A percentile compares a stretch with the other conserved stretches of the same genome.
phyloP scores from a whole-genome alignment of 2,329 filamentous ascomycete genomes.

The Colletotrichum abscissum region DNA sequence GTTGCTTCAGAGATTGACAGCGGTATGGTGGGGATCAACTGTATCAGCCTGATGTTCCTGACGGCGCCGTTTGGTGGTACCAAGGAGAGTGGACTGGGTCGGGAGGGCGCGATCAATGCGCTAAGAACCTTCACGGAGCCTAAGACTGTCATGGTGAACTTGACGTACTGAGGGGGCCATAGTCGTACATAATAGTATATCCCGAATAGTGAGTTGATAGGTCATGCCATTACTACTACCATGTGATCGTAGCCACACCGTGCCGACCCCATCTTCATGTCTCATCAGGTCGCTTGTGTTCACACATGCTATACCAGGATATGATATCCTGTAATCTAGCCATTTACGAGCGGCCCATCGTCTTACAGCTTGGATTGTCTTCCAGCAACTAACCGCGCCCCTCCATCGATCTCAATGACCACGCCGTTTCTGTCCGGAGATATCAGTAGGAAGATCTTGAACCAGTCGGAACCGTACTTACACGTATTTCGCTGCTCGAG shows the following conservation, averaged over 20 bases:
- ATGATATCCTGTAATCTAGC: not conserved
- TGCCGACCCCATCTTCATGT: too few species aligned
- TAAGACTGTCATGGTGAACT: conserved; percentile 62
- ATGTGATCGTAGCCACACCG: not conserved
- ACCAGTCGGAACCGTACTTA: conserved; percentile 37
- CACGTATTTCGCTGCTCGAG: conserved; percentile 64
- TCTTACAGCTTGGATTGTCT: conserved; percentile 42
- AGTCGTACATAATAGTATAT: not conserved
- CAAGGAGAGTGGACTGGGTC: conserved; percentile 61
- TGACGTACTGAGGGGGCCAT: conserved; percentile 34
- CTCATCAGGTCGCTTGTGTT: not conserved
- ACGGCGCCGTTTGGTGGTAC: conserved; percentile 60
- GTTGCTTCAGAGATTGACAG: conserved; percentile 68
- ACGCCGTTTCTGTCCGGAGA: conserved; percentile 45
- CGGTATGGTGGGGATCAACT: conserved; percentile 78
- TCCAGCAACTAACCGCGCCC: conserved; percentile 43
- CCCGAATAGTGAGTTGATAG: not conserved
- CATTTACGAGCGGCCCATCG: not conserved
- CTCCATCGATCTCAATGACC: conserved; percentile 49
- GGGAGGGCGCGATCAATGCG: conserved; percentile 60
- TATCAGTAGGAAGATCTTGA: not conserved
- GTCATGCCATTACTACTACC: not conserved
- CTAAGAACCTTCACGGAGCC: conserved; percentile 60
- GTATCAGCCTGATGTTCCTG: conserved; percentile 50
- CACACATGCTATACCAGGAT: not conserved